These are phyloP conservation scores for Secale cereale DNA, from an alignment of 176 grass and related monocot genomes.

Conservation along the genomic window DNA sequence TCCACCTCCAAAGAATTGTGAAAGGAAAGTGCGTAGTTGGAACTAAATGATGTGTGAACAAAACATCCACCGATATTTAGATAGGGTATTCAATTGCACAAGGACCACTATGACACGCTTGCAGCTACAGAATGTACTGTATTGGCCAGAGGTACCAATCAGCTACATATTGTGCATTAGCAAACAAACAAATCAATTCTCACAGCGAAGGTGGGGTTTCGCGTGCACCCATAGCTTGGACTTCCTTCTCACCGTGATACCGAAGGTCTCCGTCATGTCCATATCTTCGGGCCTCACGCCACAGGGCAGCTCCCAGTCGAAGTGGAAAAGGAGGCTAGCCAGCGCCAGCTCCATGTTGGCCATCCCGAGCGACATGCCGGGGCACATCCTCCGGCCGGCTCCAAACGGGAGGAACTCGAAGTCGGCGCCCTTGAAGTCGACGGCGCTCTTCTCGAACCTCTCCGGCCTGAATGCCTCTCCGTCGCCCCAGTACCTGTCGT, in stretches of 20 bases:
- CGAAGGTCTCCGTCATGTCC: conserved; percentile 17
- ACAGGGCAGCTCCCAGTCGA: not conserved
- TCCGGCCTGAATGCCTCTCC: conserved; percentile 14
- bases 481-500: not conserved
- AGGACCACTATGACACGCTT: not conserved
- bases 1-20: too few relatives aligned
- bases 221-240: not conserved
- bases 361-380: not conserved
- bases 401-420: conserved; percentile 25
- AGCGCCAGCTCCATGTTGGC: conserved; percentile 15
- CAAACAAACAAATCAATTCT: not conserved
- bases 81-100: not conserved
- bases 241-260: conserved; percentile 7
- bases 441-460: not conserved
- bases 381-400: not conserved
- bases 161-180: not conserved
- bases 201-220: not conserved
- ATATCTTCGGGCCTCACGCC: not conserved
- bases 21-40: too few relatives aligned
- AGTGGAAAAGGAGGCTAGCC: conserved; percentile 24
- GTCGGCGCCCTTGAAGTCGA: conserved; percentile 22
- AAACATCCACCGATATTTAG: not conserved
- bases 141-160: not conserved
- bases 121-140: not conserved
- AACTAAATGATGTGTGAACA: too few relatives aligned